phyloP scores from a whole-genome alignment of 805 yeast genomes.

The Kuraishia piskuri region DNA sequence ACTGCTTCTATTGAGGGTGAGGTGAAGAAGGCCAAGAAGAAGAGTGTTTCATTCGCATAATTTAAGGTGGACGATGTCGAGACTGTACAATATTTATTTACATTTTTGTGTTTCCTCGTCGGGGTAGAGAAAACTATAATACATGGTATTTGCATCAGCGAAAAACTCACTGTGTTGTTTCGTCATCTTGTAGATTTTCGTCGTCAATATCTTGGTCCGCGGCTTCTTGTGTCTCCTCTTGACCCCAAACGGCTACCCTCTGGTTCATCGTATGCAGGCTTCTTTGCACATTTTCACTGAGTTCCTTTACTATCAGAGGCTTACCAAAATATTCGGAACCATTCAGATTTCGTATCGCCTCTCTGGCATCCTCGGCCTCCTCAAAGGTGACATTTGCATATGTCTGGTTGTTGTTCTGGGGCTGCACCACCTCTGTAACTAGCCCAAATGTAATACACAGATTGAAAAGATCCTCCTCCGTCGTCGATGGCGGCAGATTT shows the following conservation, averaged over 20 bases:
- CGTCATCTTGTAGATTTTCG: neutral
- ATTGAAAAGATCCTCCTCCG: conserved; percentile 8
- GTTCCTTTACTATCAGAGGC: conserved; percentile 6
- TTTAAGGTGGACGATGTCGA: neutral
- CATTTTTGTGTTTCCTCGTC: neutral
- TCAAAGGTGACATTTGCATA: conserved; percentile 8
- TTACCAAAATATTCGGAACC: conserved; percentile 12
- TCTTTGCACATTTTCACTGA: neutral
- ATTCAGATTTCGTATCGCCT: conserved; percentile 13
- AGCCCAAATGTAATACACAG: conserved; percentile 13
- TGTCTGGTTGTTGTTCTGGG: conserved; percentile 1
- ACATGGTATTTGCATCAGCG: neutral
- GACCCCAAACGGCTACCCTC: conserved; percentile 4
- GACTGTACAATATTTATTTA: neutral
- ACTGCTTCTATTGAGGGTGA: conserved; percentile 13
- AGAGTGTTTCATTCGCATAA: conserved; percentile 40
- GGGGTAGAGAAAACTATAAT: neutral
- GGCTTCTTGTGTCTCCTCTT: neutral
- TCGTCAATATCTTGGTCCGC: neutral
- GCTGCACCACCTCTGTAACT: conserved; percentile 3
- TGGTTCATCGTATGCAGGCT: neutral
- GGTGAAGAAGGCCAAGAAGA: conserved; percentile 22
- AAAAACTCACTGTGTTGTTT: conserved; percentile 4
- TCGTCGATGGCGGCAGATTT: conserved; percentile 8
- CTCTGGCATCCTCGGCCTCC: conserved; percentile 11